phyloP scores from a whole-genome alignment of 495 filamentous ascomycete species.

The Neurospora sp. region DNA sequence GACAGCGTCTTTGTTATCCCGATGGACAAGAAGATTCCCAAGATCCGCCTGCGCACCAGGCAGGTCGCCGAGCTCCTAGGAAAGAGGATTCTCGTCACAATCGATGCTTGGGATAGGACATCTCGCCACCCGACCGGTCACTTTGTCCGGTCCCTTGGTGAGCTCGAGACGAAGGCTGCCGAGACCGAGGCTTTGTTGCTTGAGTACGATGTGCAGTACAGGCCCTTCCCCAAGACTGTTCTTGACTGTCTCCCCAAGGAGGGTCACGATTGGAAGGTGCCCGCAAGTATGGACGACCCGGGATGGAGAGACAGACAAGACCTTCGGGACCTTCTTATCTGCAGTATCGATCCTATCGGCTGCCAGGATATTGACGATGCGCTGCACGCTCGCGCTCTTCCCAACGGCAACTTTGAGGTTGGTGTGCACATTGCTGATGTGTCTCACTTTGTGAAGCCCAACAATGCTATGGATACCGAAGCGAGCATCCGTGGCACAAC shows the following conservation, averaged over 20 bases:
- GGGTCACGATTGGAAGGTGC: slow-evolving; percentile 92
- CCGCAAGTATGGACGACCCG: slow-evolving; percentile 58
- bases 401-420: slow-evolving; percentile 92
- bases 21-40: slow-evolving; percentile 95
- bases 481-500: slow-evolving; percentile 90
- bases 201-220: slow-evolving; percentile 95
- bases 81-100: slow-evolving; percentile 87
- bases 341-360: slow-evolving; percentile 92
- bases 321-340: slow-evolving; percentile 76
- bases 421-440: slow-evolving; percentile 99
- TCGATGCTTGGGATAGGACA: slow-evolving; percentile 89
- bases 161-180: slow-evolving; percentile 87
- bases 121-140: slow-evolving; percentile 89
- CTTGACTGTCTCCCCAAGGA: slow-evolving; percentile 85
- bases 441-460: slow-evolving; percentile 94
- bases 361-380: slow-evolving; percentile 99
- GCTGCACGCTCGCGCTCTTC: slow-evolving; percentile 71
- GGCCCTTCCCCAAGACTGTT: slow-evolving; percentile 91
- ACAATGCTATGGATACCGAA: slow-evolving; percentile 93
- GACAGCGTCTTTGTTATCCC: slow-evolving; percentile 90
- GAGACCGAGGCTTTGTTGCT: slow-evolving; percentile 92
- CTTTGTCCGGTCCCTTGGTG: slow-evolving; percentile 85
- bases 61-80: slow-evolving; percentile 82
- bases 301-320: slow-evolving; percentile 81
- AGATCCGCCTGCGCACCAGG: slow-evolving; percentile 84